phyloP scores from a whole-genome alignment of 1,284 basidiomycete species.

The Puccinia brachypodii region DNA sequence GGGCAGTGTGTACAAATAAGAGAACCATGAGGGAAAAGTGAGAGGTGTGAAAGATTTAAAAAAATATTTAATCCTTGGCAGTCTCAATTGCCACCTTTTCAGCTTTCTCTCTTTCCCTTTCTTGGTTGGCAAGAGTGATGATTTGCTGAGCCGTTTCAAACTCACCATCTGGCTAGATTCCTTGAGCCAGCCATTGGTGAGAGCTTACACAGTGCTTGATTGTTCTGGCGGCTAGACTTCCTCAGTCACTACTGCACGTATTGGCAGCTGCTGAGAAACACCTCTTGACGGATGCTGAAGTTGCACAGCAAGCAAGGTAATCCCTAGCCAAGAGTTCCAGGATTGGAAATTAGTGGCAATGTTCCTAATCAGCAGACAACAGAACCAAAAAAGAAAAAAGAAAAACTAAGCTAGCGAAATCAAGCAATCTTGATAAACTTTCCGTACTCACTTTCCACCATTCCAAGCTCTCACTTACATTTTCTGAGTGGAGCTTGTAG shows the following conservation, averaged over 20 bases:
- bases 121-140: too few relatives aligned
- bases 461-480: neutral
- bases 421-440: neutral
- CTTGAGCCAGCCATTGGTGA: neutral
- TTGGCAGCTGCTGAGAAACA: neutral
- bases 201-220: neutral
- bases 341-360: neutral
- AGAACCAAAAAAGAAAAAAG: neutral
- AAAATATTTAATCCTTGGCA: too few relatives aligned
- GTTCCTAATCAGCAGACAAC: neutral
- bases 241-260: neutral
- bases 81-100: too few relatives aligned
- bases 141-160: neutral
- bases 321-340: neutral
- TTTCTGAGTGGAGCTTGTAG: neutral
- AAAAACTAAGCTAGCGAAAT: neutral
- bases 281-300: neutral
- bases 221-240: neutral
- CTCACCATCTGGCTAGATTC: neutral
- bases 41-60: too few relatives aligned
- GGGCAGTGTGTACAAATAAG: too few relatives aligned
- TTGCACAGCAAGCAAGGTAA: neutral
- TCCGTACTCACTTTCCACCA: too few relatives aligned
- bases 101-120: too few relatives aligned
- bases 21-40: too few relatives aligned